phyloP scores from a whole-genome alignment of 2,329 filamentous ascomycete genomes.

The Dendrostoma leiphaemia region DNA sequence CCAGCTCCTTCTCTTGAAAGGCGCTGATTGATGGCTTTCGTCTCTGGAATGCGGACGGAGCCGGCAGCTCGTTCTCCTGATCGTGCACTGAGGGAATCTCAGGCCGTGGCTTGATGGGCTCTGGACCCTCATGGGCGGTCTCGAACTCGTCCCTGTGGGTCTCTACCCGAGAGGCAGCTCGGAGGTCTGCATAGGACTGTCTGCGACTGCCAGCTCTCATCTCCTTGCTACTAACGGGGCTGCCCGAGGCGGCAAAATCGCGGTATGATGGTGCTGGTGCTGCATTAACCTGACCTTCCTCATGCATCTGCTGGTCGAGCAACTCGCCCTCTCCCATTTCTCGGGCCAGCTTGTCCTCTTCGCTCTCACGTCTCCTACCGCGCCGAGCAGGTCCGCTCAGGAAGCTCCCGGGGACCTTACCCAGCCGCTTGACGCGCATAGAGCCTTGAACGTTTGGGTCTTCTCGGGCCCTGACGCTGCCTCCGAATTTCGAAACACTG shows the following conservation, averaged over 20 bases:
- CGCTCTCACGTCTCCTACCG: constrained; percentile 65
- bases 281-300: constrained; percentile 34
- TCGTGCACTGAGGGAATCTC: constrained; percentile 65
- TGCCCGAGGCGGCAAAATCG: constrained; percentile 55
- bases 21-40: constrained; percentile 42
- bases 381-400: constrained; percentile 77
- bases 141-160: constrained; percentile 31
- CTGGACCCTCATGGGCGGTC: constrained; percentile 26
- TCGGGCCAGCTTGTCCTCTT: constrained; percentile 50
- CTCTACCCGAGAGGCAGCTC: constrained; percentile 30
- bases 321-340: constrained; percentile 41
- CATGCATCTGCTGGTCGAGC: constrained; percentile 37
- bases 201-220: constrained; percentile 41
- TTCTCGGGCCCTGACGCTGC: constrained; percentile 55
- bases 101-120: constrained; percentile 39
- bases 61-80: constrained; percentile 72
- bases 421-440: constrained; percentile 73
- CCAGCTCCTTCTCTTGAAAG: constrained; percentile 52
- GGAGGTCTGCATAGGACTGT: constrained; percentile 35
- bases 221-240: constrained; percentile 51
- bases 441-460: constrained; percentile 68
- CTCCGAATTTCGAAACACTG: constrained; percentile 52
- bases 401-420: constrained; percentile 73
- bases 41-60: constrained; percentile 66
- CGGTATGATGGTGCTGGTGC: constrained; percentile 39